These are phyloP conservation scores for Chlamydomonas incerta DNA, from an alignment of 139 green algal species.

Conservation along the genomic window DNA sequence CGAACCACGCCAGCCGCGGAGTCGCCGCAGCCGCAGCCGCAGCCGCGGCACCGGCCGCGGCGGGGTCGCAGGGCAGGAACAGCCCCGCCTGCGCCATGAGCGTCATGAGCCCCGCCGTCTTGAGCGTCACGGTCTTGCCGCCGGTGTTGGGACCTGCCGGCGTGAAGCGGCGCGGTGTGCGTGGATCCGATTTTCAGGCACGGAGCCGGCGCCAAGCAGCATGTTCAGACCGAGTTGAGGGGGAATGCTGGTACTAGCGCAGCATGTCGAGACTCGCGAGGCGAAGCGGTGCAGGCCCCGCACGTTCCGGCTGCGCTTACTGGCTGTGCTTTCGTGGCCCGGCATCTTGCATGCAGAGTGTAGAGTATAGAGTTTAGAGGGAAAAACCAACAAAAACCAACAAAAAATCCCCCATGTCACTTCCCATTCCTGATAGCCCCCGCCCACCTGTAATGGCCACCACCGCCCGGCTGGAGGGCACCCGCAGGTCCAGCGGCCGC, in stretches of 20 bases:
- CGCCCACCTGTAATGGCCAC: conserved; percentile 68
- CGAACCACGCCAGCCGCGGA: conserved; percentile 73
- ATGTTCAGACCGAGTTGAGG: too few species aligned
- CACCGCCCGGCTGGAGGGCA: conserved; percentile 50
- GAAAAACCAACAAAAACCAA: too few species aligned
- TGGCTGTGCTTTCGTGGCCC: too few species aligned
- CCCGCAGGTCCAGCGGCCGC: conserved; percentile 59
- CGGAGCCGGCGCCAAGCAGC: too few species aligned
- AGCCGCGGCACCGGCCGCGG: background rate
- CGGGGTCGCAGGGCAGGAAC: conserved; percentile 58
- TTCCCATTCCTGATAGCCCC: background rate
- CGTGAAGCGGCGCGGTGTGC: background rate
- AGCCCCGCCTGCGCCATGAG: conserved; percentile 89
- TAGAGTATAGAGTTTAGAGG: too few species aligned
- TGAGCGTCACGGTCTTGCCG: conserved; percentile 96
- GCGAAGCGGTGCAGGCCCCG: too few species aligned
- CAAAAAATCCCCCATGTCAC: too few species aligned
- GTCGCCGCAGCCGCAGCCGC: background rate
- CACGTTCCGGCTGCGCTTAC: too few species aligned
- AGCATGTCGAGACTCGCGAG: too few species aligned
- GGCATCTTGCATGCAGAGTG: too few species aligned
- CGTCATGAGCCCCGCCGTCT: conserved; percentile 86
- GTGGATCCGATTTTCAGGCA: too few species aligned
- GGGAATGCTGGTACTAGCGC: too few species aligned
- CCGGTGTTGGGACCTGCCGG: conserved; percentile 63